These are phyloP conservation scores for Leccinum subgranulosum DNA, from an alignment of 768 basidiomycete genomes.

Conservation along the genomic window DNA sequence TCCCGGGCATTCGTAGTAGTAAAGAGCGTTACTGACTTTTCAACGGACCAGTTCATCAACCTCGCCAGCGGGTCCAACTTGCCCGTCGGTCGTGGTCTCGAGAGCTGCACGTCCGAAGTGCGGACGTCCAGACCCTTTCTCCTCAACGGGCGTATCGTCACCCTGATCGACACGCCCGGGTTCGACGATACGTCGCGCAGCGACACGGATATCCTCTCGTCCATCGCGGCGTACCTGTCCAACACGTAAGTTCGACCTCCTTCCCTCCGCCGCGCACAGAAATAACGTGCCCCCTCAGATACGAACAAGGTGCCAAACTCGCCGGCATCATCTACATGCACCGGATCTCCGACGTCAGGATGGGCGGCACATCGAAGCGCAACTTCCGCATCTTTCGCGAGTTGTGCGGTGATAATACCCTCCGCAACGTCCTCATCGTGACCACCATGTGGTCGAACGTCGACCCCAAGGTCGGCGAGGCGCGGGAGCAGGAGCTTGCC, in stretches of 20 bases:
- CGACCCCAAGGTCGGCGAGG: slow-evolving; percentile 35
- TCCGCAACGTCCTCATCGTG: slow-evolving; percentile 49
- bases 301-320: slow-evolving; percentile 38
- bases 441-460: slow-evolving; percentile 55
- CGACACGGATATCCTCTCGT: slow-evolving; percentile 48
- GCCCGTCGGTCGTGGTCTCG: slow-evolving; percentile 42
- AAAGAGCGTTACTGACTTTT: slow-evolving; percentile 1
- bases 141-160: slow-evolving; percentile 43
- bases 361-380: slow-evolving; percentile 49
- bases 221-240: slow-evolving; percentile 43
- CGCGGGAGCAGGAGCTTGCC: slow-evolving; percentile 45
- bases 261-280: neutral
- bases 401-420: slow-evolving; percentile 48
- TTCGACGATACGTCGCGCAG: slow-evolving; percentile 53
- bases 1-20: neutral
- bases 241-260: slow-evolving; percentile 23
- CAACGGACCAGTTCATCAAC: slow-evolving; percentile 47
- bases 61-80: slow-evolving; percentile 47
- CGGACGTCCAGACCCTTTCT: slow-evolving; percentile 42
- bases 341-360: slow-evolving; percentile 48
- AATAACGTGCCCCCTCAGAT: slow-evolving; percentile 13
- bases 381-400: slow-evolving; percentile 52
- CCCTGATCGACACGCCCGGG: slow-evolving; percentile 59
- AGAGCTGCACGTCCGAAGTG: slow-evolving; percentile 51
- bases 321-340: slow-evolving; percentile 56